Percentiles rank a stretch among this genome's conserved stretches.
These are phyloP conservation scores for Ganoderma resinaceum DNA, from an alignment of 1,284 basidiomycete genomes.

Conservation along the genomic window DNA sequence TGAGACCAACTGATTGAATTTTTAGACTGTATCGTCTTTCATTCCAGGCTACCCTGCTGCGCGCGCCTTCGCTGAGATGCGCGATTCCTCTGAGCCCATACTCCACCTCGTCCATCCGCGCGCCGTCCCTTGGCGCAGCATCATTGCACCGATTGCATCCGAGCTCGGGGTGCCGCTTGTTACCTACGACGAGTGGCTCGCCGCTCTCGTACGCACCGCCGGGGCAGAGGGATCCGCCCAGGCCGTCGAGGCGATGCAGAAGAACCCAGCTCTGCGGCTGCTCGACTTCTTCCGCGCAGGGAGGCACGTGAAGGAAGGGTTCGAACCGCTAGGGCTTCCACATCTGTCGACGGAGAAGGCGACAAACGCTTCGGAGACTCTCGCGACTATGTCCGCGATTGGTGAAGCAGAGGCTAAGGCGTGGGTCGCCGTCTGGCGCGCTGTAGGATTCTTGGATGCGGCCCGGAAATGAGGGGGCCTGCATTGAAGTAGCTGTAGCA, in stretches of 20 bases:
- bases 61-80: slow-evolving; percentile 31
- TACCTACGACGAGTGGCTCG: slow-evolving; percentile 23
- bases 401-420: slow-evolving; percentile 7
- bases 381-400: slow-evolving; percentile 13
- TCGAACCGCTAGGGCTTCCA: slow-evolving; percentile 16
- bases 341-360: slow-evolving; percentile 14
- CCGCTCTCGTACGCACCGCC: slow-evolving; percentile 6
- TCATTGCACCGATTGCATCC: slow-evolving; percentile 19
- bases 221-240: not conserved
- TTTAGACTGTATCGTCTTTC: slow-evolving; percentile 30
- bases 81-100: slow-evolving; percentile 19
- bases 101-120: slow-evolving; percentile 25
- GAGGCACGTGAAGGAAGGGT: not conserved
- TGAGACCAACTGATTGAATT: not conserved
- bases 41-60: slow-evolving; percentile 33
- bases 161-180: slow-evolving; percentile 24
- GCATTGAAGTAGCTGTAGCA: not conserved
- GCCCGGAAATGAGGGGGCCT: not conserved
- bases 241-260: slow-evolving; percentile 9
- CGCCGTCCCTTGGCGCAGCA: slow-evolving; percentile 22
- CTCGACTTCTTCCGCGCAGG: slow-evolving; percentile 24
- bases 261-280: slow-evolving; percentile 27
- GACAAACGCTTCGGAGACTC: slow-evolving; percentile 9
- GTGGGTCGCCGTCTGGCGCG: slow-evolving; percentile 21
- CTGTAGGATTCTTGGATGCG: slow-evolving; percentile 16